phyloP scores from a whole-genome alignment of 345 rosid species.

The rapeseed (Brassica napus) region DNA sequence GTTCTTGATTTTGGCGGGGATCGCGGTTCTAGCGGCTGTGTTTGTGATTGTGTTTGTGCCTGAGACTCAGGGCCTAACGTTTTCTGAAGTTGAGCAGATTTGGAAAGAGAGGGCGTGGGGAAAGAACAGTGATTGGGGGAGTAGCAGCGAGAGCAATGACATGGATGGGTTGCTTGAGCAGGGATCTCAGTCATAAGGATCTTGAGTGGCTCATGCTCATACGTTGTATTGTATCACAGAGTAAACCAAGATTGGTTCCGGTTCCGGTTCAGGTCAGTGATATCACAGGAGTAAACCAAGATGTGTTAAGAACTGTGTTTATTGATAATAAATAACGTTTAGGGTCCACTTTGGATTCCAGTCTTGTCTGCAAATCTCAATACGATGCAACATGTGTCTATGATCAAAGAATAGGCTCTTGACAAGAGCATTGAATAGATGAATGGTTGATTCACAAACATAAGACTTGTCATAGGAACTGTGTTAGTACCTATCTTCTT shows the following conservation, averaged over 20 bases:
- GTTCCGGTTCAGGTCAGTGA: background rate
- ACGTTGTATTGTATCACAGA: background rate
- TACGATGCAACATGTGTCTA: slow-evolving; percentile 1
- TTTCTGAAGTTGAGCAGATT: slow-evolving; percentile 76
- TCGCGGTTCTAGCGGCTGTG: slow-evolving; percentile 59
- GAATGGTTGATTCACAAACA: slow-evolving; percentile 28
- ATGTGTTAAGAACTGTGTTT: background rate
- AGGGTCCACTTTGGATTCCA: slow-evolving; percentile 32
- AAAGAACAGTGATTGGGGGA: slow-evolving; percentile 30
- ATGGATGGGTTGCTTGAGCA: slow-evolving; percentile 52
- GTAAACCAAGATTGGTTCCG: slow-evolving; percentile 1
- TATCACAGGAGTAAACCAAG: background rate
- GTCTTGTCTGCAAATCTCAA: slow-evolving; percentile 26
- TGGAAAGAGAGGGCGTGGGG: slow-evolving; percentile 92
- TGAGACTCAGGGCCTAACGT: slow-evolving; percentile 87
- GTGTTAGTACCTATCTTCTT: background rate
- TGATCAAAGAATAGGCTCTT: background rate
- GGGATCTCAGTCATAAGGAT: slow-evolving; percentile 38
- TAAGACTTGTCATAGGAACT: slow-evolving; percentile 31
- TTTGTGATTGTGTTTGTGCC: slow-evolving; percentile 74
- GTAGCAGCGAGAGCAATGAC: slow-evolving; percentile 37
- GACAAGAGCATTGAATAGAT: slow-evolving; percentile 11
- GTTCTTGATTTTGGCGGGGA: slow-evolving; percentile 78
- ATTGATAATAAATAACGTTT: background rate
- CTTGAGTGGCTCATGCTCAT: background rate